These are phyloP conservation scores for Ophiostoma sp. DNA, from an alignment of 2,329 filamentous ascomycete species.

Conservation along the genomic window DNA sequence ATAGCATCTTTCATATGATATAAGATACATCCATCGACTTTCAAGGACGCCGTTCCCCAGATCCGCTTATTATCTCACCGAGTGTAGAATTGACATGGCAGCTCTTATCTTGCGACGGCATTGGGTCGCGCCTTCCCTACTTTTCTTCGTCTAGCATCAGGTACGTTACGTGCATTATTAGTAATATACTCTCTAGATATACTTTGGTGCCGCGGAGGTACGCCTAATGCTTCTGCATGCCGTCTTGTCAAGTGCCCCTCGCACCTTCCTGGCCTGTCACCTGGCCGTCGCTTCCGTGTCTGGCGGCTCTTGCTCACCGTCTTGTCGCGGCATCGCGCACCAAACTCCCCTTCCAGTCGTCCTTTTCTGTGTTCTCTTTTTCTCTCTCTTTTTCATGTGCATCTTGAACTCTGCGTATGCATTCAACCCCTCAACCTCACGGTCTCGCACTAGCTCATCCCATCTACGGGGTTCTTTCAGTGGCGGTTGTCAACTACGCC, in stretches of 20 bases:
- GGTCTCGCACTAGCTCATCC: too few species aligned
- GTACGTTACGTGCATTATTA: not conserved
- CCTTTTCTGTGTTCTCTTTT: not conserved
- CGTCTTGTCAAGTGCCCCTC: too few species aligned
- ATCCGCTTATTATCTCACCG: not conserved
- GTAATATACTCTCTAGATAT: not conserved
- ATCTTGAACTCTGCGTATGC: not conserved
- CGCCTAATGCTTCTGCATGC: too few species aligned
- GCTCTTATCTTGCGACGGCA: not conserved
- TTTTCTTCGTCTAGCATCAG: not conserved
- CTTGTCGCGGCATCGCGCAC: not conserved
- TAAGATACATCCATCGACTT: not conserved
- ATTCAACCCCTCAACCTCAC: too few species aligned
- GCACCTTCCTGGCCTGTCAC: not conserved
- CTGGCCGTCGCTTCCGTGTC: constrained; percentile 2
- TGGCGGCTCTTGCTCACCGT: constrained; percentile 6
- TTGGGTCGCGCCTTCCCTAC: constrained; percentile 6
- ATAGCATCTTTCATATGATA: not conserved
- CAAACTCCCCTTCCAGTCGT: too few species aligned
- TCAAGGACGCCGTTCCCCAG: not conserved
- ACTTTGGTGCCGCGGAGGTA: constrained; percentile 7
- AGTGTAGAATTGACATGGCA: not conserved
- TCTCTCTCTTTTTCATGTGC: not conserved
- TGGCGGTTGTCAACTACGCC: not conserved
- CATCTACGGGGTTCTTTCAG: not conserved